phyloP scores from a whole-genome alignment of 441 rosid species.

The Sinapis alba region DNA sequence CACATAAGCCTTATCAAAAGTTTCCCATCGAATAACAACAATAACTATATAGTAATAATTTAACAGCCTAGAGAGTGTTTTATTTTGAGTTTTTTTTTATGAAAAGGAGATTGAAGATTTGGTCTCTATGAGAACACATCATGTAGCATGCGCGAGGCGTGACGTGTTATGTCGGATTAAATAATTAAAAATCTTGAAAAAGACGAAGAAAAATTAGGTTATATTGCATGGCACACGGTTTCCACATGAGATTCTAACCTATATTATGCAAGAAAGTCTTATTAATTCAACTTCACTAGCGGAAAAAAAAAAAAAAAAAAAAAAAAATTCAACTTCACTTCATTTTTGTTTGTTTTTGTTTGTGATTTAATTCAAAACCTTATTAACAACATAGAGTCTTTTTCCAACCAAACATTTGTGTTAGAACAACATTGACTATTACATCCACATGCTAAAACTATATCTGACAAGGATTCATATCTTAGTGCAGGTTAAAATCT shows the following conservation, averaged over 20 bases:
- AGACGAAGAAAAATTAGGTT: slow-evolving; percentile 25
- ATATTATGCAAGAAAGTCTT: slow-evolving; percentile 6
- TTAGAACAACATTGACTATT: slow-evolving; percentile 33
- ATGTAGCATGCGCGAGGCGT: slow-evolving; percentile 39
- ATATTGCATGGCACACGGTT: slow-evolving; percentile 40
- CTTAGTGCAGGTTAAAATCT: not conserved
- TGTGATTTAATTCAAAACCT: not conserved
- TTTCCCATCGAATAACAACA: not conserved
- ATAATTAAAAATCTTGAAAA: not conserved
- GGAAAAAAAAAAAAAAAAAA: too few species aligned
- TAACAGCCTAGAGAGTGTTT: not conserved
- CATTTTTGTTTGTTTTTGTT: not conserved
- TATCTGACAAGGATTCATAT: slow-evolving; percentile 22
- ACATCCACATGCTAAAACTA: slow-evolving; percentile 31
- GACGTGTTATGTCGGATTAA: slow-evolving; percentile 36
- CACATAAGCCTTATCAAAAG: not conserved
- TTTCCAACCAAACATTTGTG: not conserved
- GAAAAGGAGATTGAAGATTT: not conserved
- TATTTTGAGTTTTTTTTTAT: not conserved
- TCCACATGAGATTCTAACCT: slow-evolving; percentile 31
- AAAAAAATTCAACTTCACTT: slow-evolving; percentile 2
- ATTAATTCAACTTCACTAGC: not conserved
- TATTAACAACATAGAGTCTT: too few species aligned
- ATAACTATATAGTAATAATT: not conserved
- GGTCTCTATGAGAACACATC: slow-evolving; percentile 19